A percentile compares a stretch with the other conserved stretches of the same genome.
Evolutionary conservation across 352 stramenopile species (phyloP).

Genomic region (Aphanomyces stellatus): DNA sequence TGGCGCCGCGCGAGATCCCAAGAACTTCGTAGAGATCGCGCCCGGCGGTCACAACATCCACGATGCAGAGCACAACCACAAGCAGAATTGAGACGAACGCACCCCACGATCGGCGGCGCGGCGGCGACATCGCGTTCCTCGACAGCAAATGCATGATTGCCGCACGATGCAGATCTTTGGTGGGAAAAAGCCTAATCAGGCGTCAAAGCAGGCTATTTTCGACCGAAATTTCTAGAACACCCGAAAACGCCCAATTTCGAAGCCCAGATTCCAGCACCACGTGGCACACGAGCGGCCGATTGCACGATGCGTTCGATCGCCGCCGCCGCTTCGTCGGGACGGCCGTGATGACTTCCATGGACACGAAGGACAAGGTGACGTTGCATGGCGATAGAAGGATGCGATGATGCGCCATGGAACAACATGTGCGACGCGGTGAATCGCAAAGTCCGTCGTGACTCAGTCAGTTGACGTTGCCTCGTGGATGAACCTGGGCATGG

Average conservation of each 20-base stretch:
- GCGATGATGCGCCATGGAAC: too few species aligned
- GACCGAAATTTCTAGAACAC: background rate
- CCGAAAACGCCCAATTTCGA: too few species aligned
- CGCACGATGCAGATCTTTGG: constrained; percentile 1
- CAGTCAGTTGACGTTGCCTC: too few species aligned
- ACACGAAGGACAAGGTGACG: too few species aligned
- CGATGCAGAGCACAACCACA: background rate
- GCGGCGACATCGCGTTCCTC: too few species aligned
- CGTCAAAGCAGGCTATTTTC: background rate
- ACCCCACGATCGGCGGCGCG: too few species aligned
- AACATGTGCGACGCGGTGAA: too few species aligned
- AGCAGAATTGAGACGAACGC: background rate
- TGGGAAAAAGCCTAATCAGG: background rate
- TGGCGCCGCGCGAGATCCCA: constrained; percentile 52
- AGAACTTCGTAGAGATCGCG: constrained; percentile 71
- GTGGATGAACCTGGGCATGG: too few species aligned
- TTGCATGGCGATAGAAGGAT: too few species aligned
- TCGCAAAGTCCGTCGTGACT: too few species aligned
- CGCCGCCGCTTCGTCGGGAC: too few species aligned
- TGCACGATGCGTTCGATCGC: background rate
- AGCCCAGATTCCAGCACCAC: background rate
- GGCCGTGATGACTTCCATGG: too few species aligned
- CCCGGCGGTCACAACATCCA: constrained; percentile 23
- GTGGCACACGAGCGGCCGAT: background rate
- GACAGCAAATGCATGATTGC: constrained; percentile 8